Base-by-base conservation (phyloP, 192 early-diverging fungal genomes). In the Lobulomyces angularis region DNA sequence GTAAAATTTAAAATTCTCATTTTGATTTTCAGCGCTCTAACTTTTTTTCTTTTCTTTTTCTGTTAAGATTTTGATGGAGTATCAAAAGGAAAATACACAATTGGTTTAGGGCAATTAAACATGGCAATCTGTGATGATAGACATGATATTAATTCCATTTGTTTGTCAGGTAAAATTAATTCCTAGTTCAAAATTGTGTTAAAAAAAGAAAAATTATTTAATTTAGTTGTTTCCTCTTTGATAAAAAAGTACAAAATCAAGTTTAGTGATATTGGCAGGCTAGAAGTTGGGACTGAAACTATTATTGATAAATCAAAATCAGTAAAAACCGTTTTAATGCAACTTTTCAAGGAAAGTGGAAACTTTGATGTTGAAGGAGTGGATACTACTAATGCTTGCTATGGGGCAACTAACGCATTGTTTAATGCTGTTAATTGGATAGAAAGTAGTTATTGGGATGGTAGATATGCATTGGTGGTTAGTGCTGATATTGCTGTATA, bases 261-360 rank as follows among this genome's bases (percentile, higher is more conserved):
- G 27, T 83, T 74, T 65, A 79, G 65, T 30, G 70, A 82, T 58
- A 83, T 98, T 69, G 94, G 91, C 34, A 80, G 83, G 21, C 69
- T 98, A 21, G 94, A 98, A 53, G 90, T 98, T 30, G 94, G 94
- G 30, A 98, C 94, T 35, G 94, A 98, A 62, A 93, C 94, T 31
- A 91, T 98, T 53, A 88, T 98, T 43, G 94, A 98, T 75, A 98
- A 98, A 70, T 86, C 85, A 45, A 98, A 98, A 74, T 83, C 88
- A 21, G 90, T 92, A 55, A 98, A 98, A 71, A 78, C 88, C 5
- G 82, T 83, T 23, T 74, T 98, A 44, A 98, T 98, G 95, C 81
- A 83, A 44, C 73, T 98, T 24, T 98, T 98, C 51, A 61, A 62
- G 35, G 82, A 87, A 45, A 79, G 79, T 27, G 87, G 83, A 28